Percentiles rank a stretch among this genome's conserved stretches.
Conservation (phyloP, 148 eudicot genomes). For the Silene latifolia region DNA sequence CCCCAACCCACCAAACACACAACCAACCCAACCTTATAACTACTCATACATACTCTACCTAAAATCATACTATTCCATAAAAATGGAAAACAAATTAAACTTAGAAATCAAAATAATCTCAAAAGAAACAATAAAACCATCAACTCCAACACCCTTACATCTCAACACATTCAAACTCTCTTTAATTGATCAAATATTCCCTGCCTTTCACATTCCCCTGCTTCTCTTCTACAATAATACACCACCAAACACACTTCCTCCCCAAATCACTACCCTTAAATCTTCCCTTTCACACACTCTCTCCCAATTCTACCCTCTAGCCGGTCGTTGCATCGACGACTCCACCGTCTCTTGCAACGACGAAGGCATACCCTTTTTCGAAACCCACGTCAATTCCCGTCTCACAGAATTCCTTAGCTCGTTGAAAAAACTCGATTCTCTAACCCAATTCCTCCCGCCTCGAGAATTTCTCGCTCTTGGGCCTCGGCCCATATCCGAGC, state of each 20-base stretch:
- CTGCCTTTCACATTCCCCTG: conserved; percentile 27
- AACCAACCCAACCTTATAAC: too few relatives aligned
- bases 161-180: conserved; percentile 34
- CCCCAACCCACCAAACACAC: too few relatives aligned
- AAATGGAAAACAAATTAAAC: neutral
- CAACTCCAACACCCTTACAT: conserved; percentile 37
- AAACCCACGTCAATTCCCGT: neutral
- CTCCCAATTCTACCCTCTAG: conserved; percentile 15
- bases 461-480: conserved; percentile 8
- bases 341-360: conserved; percentile 13
- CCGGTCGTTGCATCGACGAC: conserved; percentile 17
- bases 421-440: neutral
- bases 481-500: conserved; percentile 9
- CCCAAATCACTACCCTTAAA: neutral
- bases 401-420: neutral
- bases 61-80: neutral
- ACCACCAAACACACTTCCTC: neutral
- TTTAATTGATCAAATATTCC: conserved; percentile 37
- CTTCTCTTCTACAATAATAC: conserved; percentile 33
- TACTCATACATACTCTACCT: too few relatives aligned
- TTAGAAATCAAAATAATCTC: conserved; percentile 31
- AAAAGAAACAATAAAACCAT: conserved; percentile 43
- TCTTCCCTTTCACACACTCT: conserved; percentile 12
- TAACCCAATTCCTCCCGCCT: conserved; percentile 10
- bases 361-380: conserved; percentile 15